These are phyloP conservation scores for Multifurca ochricompacta DNA, from an alignment of 768 basidiomycete species.

Conservation along the genomic window DNA sequence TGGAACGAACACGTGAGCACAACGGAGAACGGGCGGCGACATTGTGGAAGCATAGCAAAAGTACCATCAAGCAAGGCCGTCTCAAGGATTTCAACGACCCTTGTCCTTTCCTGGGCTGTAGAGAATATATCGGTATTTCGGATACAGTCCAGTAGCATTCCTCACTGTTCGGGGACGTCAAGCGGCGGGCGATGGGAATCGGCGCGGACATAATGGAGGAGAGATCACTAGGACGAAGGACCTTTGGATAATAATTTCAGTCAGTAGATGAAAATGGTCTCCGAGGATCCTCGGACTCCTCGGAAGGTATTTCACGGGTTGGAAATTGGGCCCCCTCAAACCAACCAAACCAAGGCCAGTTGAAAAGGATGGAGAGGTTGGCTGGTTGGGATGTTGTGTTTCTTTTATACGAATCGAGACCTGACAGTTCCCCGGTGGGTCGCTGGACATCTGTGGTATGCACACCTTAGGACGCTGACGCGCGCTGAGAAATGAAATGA, in stretches of 20 bases:
- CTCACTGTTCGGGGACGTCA: background rate
- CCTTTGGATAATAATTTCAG: too few relatives aligned
- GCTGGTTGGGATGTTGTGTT: background rate
- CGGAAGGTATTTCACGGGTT: background rate
- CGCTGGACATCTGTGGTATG: background rate
- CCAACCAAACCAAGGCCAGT: too few relatives aligned
- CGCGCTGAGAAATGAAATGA: background rate
- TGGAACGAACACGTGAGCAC: background rate
- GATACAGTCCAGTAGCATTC: background rate
- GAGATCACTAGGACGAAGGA: too few relatives aligned
- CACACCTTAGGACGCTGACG: too few relatives aligned
- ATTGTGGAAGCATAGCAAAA: background rate
- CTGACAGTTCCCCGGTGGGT: background rate
- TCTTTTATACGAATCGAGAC: background rate
- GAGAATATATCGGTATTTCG: background rate
- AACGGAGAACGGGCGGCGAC: too few relatives aligned
- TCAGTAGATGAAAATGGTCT: background rate
- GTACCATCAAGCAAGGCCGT: background rate
- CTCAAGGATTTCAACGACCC: background rate
- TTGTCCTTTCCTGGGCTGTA: background rate
- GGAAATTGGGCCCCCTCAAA: too few relatives aligned
- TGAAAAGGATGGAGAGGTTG: background rate
- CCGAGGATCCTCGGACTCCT: background rate
- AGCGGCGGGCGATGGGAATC: background rate
- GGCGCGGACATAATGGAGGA: background rate